These are phyloP conservation scores for Fulvia fulva DNA, from an alignment of 2,329 filamentous ascomycete genomes.

Conservation along the genomic window DNA sequence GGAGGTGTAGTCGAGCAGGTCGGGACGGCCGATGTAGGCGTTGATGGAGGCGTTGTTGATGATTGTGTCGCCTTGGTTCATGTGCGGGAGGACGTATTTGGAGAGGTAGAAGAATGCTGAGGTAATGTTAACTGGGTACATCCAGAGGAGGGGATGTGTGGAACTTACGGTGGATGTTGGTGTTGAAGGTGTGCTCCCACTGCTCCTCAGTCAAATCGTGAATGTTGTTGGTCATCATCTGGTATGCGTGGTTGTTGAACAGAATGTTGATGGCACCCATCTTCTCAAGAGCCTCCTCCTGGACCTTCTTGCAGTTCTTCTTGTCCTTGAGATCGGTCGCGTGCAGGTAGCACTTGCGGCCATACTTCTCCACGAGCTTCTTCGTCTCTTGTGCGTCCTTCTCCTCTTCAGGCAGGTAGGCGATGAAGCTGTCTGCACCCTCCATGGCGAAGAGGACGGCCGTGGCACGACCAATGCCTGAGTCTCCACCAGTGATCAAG, in stretches of 20 bases:
- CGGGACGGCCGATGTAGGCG: slow-evolving; percentile 73
- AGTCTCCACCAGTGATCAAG: slow-evolving; percentile 77
- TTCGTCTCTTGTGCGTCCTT: slow-evolving; percentile 72
- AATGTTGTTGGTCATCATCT: slow-evolving; percentile 71
- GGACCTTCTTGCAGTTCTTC: slow-evolving; percentile 65
- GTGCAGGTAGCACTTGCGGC: slow-evolving; percentile 61
- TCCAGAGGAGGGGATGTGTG: neutral
- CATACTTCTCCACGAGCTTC: slow-evolving; percentile 63
- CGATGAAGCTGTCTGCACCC: slow-evolving; percentile 69
- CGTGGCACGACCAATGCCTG: slow-evolving; percentile 71
- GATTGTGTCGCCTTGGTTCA: slow-evolving; percentile 69
- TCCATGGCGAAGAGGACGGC: slow-evolving; percentile 78
- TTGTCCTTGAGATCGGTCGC: slow-evolving; percentile 61
- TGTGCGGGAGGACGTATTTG: slow-evolving; percentile 71
- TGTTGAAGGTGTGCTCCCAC: slow-evolving; percentile 75
- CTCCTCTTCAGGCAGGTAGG: slow-evolving; percentile 72
- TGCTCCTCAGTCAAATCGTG: slow-evolving; percentile 70
- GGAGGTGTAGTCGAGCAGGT: slow-evolving; percentile 77
- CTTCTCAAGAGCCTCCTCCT: slow-evolving; percentile 62
- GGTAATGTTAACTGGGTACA: neutral
- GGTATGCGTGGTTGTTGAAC: slow-evolving; percentile 68
- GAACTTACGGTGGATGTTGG: slow-evolving; percentile 64
- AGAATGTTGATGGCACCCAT: slow-evolving; percentile 71
- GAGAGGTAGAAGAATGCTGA: slow-evolving; percentile 67
- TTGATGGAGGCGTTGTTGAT: slow-evolving; percentile 87